Percentiles rank a stretch among this genome's conserved stretches.
These are phyloP conservation scores for Taxillus chinensis DNA, from an alignment of 164 flowering plant species.

Conservation along the genomic window DNA sequence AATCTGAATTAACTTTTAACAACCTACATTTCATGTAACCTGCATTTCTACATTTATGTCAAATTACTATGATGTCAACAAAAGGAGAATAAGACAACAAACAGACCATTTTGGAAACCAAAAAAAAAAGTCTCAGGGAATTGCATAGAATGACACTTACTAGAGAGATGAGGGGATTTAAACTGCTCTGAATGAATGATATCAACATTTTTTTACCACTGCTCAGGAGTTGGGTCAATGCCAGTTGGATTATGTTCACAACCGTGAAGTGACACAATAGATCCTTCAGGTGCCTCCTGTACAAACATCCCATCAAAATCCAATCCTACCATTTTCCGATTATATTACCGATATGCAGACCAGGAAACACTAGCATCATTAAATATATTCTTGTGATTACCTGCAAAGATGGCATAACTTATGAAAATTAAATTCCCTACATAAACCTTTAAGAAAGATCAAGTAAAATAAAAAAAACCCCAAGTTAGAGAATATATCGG, in stretches of 20 bases:
- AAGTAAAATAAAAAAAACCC: conserved; percentile 45
- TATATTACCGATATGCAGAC: conserved; percentile 93
- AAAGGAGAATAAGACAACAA: too few species aligned
- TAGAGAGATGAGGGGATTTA: too few species aligned
- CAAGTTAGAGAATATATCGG: conserved; percentile 92
- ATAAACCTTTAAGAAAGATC: conserved; percentile 5
- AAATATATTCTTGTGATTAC: conserved; percentile 97
- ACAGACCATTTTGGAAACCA: too few species aligned
- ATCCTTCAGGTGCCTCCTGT: conserved; percentile 91
- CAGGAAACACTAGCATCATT: conserved; percentile 97
- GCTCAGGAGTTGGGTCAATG: conserved; percentile 89
- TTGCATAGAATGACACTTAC: too few species aligned
- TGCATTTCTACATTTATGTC: too few species aligned
- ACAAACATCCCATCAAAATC: conserved; percentile 86
- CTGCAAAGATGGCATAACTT: conserved; percentile 26
- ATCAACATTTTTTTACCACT: conserved; percentile 92
- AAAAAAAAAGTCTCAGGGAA: too few species aligned
- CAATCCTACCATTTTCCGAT: conserved; percentile 88
- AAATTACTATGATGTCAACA: too few species aligned
- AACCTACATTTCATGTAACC: too few species aligned
- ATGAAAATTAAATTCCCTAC: conserved; percentile 4
- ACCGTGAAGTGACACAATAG: conserved; percentile 88
- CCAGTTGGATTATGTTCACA: conserved; percentile 99
- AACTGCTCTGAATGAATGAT: conserved; percentile 38
- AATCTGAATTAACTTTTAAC: too few species aligned